Evolutionary conservation across 208 protist species (phyloP).

Genomic region (Acanthamoeba royreba): DNA sequence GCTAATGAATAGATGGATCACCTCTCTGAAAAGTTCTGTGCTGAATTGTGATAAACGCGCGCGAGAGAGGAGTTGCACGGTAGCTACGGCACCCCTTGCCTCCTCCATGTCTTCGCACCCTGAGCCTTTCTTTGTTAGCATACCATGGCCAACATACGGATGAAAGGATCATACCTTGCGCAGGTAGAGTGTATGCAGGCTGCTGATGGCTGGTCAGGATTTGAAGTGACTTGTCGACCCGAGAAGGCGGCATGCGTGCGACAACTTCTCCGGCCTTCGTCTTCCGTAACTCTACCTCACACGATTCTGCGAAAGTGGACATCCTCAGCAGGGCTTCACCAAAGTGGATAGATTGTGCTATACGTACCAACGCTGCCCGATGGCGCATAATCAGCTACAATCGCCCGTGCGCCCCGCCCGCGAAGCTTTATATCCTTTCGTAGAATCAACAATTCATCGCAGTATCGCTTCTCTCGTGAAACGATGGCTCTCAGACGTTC

Average conservation of each 20-base stretch:
- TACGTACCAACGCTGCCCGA: not conserved
- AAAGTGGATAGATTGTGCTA: not conserved
- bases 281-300: not conserved
- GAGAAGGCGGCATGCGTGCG: not conserved
- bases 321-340: too few relatives aligned
- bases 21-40: not conserved
- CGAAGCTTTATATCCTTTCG: not conserved
- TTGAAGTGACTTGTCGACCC: not conserved
- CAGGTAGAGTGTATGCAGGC: not conserved
- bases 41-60: not conserved
- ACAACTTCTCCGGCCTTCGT: not conserved
- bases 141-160: too few relatives aligned
- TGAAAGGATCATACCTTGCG: not conserved
- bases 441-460: not conserved
- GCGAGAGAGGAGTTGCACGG: not conserved
- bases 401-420: not conserved
- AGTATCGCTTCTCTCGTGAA: not conserved
- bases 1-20: not conserved
- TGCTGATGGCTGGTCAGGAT: not conserved
- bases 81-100: not conserved
- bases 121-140: too few relatives aligned
- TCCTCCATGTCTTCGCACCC: not conserved
- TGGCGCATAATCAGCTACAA: not conserved
- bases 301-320: too few relatives aligned
- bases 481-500: not conserved